phyloP scores from a whole-genome alignment of 805 yeast genomes.

The Yarrowia keelungensis region DNA sequence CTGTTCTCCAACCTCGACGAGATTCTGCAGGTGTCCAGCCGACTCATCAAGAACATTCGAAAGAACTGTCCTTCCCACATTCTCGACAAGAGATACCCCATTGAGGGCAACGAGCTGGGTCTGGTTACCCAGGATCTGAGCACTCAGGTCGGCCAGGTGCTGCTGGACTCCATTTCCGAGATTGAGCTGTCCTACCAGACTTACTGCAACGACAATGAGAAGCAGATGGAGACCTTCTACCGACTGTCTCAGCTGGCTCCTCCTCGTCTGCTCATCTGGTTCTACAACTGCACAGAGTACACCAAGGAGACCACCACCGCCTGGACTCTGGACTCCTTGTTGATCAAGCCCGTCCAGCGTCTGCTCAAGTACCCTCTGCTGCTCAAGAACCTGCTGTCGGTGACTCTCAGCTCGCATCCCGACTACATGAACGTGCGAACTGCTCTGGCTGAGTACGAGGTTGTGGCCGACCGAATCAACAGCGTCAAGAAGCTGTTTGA shows the following conservation, averaged over 20 bases:
- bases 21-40: constrained; percentile 47
- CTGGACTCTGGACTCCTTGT: constrained; percentile 54
- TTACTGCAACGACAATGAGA: constrained; percentile 48
- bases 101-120: constrained; percentile 40
- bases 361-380: constrained; percentile 54
- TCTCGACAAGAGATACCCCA: constrained; percentile 43
- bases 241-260: constrained; percentile 44
- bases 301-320: constrained; percentile 49
- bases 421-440: constrained; percentile 53
- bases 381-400: constrained; percentile 47
- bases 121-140: constrained; percentile 43
- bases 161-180: constrained; percentile 46
- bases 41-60: constrained; percentile 47
- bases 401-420: constrained; percentile 52
- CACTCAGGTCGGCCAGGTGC: constrained; percentile 48
- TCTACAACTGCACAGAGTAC: constrained; percentile 47
- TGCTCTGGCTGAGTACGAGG: constrained; percentile 42
- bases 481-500: constrained; percentile 34
- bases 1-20: constrained; percentile 50
- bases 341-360: constrained; percentile 57
- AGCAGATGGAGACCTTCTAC: constrained; percentile 47
- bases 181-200: constrained; percentile 49
- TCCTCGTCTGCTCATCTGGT: constrained; percentile 49
- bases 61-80: constrained; percentile 47
- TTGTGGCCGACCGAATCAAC: constrained; percentile 44